Conservation (phyloP, 2,329 filamentous ascomycete genomes). For the Chrysosphaeria jannelii region DNA sequence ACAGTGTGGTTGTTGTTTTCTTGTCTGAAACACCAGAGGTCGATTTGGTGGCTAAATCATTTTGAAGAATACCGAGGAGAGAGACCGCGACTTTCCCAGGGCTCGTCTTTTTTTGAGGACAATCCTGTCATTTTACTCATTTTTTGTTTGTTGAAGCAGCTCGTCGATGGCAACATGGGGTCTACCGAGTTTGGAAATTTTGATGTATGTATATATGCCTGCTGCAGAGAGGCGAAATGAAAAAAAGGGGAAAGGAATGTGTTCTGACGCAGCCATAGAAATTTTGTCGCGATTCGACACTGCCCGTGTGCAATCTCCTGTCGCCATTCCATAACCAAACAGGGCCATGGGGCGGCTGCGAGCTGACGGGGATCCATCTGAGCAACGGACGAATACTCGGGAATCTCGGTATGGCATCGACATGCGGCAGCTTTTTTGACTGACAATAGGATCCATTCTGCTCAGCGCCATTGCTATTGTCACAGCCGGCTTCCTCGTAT, state of each 20-base stretch:
- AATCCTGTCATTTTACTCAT: not conserved
- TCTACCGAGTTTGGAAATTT: conserved; percentile 32
- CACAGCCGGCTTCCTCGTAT: conserved; percentile 33
- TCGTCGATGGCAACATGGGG: conserved; percentile 21
- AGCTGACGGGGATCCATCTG: conserved; percentile 44
- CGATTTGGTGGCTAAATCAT: too few relatives aligned
- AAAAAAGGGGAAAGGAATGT: too few relatives aligned
- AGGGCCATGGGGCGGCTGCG: conserved; percentile 36
- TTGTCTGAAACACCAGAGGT: too few relatives aligned
- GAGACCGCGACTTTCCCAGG: too few relatives aligned
- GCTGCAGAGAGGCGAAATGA: not conserved
- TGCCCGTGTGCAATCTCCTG: conserved; percentile 66
- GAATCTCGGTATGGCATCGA: conserved; percentile 38
- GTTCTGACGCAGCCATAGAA: conserved; percentile 18
- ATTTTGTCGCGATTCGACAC: conserved; percentile 59
- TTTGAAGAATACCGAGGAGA: too few relatives aligned
- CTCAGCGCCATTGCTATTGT: conserved; percentile 50
- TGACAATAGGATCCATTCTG: conserved; percentile 46
- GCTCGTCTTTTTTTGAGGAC: not conserved
- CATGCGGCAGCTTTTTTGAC: conserved; percentile 2
- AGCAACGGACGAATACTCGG: conserved; percentile 34
- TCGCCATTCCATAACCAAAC: conserved; percentile 24
- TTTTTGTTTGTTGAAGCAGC: not conserved
- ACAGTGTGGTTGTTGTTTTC: too few relatives aligned
- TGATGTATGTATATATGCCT: conserved; percentile 13